A percentile compares a stretch with the other conserved stretches of the same genome.
Evolutionary conservation across 163 green algal species (phyloP).

Genomic region (Scenedesmus sp.): DNA sequence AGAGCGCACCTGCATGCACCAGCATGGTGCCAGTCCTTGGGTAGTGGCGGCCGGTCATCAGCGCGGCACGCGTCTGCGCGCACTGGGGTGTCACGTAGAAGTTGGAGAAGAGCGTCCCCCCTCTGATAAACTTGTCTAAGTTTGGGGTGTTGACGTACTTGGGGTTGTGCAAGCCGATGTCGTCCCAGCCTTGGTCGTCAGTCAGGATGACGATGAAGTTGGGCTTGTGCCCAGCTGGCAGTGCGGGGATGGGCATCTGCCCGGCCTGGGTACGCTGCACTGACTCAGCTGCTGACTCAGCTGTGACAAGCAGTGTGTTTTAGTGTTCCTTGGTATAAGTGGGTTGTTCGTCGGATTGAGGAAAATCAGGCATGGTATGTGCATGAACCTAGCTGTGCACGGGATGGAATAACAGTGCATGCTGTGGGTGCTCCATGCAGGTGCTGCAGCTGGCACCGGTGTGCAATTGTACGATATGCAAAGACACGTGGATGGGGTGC

Average conservation of each 20-base stretch:
- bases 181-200: slow-evolving; percentile 47
- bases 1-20: slow-evolving; percentile 27
- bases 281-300: neutral
- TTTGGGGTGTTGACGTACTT: slow-evolving; percentile 34
- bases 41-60: slow-evolving; percentile 40
- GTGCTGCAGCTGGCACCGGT: too few relatives aligned
- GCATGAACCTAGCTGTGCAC: too few relatives aligned
- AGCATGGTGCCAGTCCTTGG: slow-evolving; percentile 31
- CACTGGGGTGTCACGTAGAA: slow-evolving; percentile 43
- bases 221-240: slow-evolving; percentile 12
- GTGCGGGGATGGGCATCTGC: neutral
- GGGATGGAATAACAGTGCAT: too few relatives aligned
- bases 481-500: too few relatives aligned
- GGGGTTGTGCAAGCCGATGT: slow-evolving; percentile 39
- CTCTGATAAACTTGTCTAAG: slow-evolving; percentile 24
- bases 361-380: neutral
- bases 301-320: neutral
- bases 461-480: too few relatives aligned
- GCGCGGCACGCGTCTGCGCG: slow-evolving; percentile 17
- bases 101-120: slow-evolving; percentile 9
- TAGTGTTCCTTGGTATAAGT: too few relatives aligned
- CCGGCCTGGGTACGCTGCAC: neutral
- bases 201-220: slow-evolving; percentile 45
- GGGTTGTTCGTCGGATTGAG: too few relatives aligned
- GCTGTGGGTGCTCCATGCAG: too few relatives aligned